Evolutionary conservation across 139 green algal species (phyloP).

Genomic region (Bryopsis sp.): DNA sequence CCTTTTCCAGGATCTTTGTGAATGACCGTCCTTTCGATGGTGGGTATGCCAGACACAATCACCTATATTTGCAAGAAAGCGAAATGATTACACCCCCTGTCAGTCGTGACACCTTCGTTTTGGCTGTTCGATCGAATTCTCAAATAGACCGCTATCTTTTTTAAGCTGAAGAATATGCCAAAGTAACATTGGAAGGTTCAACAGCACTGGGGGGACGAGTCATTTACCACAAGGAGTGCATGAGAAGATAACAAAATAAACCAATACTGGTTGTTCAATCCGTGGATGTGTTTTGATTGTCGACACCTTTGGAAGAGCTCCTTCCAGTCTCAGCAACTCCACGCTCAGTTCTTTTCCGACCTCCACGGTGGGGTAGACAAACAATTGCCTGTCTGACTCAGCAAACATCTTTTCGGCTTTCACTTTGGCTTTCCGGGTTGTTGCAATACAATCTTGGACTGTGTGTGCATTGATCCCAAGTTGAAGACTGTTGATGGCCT

Average conservation of each 20-base stretch:
- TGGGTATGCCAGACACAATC: constrained; percentile 82
- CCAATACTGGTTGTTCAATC: too few species aligned
- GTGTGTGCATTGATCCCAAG: constrained; percentile 56
- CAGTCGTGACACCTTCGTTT: too few species aligned
- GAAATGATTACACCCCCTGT: too few species aligned
- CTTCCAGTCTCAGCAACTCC: neutral
- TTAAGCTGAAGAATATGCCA: too few species aligned
- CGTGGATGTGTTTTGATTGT: neutral
- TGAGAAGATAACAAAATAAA: too few species aligned
- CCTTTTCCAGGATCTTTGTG: constrained; percentile 49
- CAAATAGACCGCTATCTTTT: too few species aligned
- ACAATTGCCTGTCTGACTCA: constrained; percentile 3
- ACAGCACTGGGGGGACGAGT: too few species aligned
- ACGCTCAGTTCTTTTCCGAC: neutral
- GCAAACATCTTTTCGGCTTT: constrained; percentile 1
- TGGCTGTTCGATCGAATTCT: too few species aligned
- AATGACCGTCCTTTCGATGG: constrained; percentile 84
- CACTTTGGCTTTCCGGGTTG: neutral
- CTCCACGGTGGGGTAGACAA: neutral
- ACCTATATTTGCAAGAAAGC: constrained; percentile 58
- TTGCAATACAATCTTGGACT: constrained; percentile 35
- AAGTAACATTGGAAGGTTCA: too few species aligned
- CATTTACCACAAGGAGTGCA: too few species aligned
- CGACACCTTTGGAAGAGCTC: neutral
- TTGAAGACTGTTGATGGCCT: constrained; percentile 52